Percentiles rank a stretch among this genome's conserved stretches.
phyloP scores from a whole-genome alignment of 2,329 filamentous ascomycete genomes.

The Neonectria hederae region DNA sequence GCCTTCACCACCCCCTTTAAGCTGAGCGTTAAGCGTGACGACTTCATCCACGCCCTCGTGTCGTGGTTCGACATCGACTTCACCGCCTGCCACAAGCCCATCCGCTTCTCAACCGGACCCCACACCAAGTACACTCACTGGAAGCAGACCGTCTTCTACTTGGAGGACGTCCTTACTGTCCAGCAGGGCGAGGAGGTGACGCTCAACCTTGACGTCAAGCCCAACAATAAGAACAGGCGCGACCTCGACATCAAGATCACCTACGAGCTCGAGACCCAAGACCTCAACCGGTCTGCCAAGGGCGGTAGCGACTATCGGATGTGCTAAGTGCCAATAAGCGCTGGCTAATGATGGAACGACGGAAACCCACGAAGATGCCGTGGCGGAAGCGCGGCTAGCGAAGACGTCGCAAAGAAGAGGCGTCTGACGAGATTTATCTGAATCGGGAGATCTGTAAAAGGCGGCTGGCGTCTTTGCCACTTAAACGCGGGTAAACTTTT shows the following conservation, averaged over 20 bases:
- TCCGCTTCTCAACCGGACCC: constrained; percentile 94
- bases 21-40: constrained; percentile 81
- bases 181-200: constrained; percentile 84
- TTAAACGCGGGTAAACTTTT: constrained; percentile 31
- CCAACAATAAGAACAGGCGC: constrained; percentile 92
- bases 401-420: background rate
- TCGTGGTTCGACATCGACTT: constrained; percentile 99
- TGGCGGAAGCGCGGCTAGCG: background rate
- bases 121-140: constrained; percentile 99
- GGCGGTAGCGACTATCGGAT: constrained; percentile 84
- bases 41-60: constrained; percentile 96
- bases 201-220: constrained; percentile 81
- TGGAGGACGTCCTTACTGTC: constrained; percentile 91
- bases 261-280: constrained; percentile 82
- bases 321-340: constrained; percentile 58
- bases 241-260: constrained; percentile 91
- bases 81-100: constrained; percentile 96
- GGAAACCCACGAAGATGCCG: constrained; percentile 3
- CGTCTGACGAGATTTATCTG: constrained; percentile 29
- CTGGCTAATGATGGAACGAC: constrained; percentile 41
- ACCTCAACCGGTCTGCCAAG: constrained; percentile 72
- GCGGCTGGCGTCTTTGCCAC: constrained; percentile 42
- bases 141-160: constrained; percentile 99
- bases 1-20: constrained; percentile 83
- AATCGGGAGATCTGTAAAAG: constrained; percentile 33